phyloP scores from a whole-genome alignment of 148 eudicot genomes.

The Fagopyrum tataricum region DNA sequence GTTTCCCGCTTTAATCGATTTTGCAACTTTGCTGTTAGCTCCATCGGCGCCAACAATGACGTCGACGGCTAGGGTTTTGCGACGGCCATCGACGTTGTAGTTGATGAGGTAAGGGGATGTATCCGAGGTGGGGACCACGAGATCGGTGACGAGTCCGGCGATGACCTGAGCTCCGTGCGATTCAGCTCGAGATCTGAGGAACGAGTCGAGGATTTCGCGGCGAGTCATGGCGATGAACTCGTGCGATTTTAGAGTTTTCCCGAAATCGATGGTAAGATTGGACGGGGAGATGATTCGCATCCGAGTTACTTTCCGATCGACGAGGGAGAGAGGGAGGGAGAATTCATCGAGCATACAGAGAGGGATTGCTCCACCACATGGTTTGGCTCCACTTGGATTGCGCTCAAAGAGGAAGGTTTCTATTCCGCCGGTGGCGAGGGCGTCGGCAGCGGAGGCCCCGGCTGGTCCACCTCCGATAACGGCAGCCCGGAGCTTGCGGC shows the following conservation, averaged over 20 bases:
- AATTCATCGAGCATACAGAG: constrained; percentile 91
- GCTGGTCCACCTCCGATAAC: constrained; percentile 93
- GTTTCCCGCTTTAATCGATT: constrained; percentile 59
- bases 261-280: constrained; percentile 69
- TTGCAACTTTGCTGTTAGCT: constrained; percentile 78
- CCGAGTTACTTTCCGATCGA: constrained; percentile 74
- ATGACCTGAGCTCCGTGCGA: constrained; percentile 47
- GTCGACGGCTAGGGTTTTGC: constrained; percentile 47
- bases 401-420: constrained; percentile 87
- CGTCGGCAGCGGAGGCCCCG: constrained; percentile 78
- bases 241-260: constrained; percentile 58
- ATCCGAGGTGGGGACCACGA: constrained; percentile 38
- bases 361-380: constrained; percentile 95
- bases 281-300: constrained; percentile 86
- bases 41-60: constrained; percentile 87
- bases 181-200: constrained; percentile 56
- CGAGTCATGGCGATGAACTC: constrained; percentile 94
- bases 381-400: constrained; percentile 60
- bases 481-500: constrained; percentile 56
- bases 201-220: constrained; percentile 81
- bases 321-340: constrained; percentile 47
- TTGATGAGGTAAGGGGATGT: constrained; percentile 45
- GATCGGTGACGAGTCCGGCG: constrained; percentile 46
- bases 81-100: constrained; percentile 30
- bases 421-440: constrained; percentile 61